Evolutionary conservation across 1,139 yeast species (phyloP).

Genomic region (Candida freyschussii): DNA sequence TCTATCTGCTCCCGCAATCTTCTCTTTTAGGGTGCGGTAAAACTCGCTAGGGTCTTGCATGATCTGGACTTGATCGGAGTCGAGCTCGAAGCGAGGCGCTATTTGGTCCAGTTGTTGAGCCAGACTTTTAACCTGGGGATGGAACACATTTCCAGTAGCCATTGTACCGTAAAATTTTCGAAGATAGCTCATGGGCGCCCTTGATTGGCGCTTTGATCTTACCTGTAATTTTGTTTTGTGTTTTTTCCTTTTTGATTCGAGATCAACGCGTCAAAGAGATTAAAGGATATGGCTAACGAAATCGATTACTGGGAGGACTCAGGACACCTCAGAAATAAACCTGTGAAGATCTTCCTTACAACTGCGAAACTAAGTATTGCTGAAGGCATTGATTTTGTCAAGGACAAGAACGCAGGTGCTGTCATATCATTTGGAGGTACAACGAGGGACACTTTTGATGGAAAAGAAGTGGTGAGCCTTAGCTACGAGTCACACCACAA

Average conservation of each 20-base stretch:
- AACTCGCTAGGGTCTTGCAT: conserved; percentile 65
- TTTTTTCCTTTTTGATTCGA: not conserved
- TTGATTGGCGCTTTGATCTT: no score
- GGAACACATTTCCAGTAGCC: conserved; percentile 25
- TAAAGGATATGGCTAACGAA: conserved; percentile 8
- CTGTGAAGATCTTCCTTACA: conserved; percentile 58
- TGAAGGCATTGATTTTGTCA: conserved; percentile 50
- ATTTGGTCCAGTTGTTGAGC: conserved; percentile 55
- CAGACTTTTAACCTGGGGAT: conserved; percentile 45
- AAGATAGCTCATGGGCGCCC: conserved; percentile 4
- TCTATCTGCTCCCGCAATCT: conserved; percentile 48
- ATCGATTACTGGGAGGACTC: conserved; percentile 26
- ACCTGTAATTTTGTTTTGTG: conserved; percentile 2
- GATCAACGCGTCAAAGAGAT: conserved; percentile 1
- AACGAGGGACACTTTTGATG: conserved; percentile 39
- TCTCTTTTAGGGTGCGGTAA: conserved; percentile 54
- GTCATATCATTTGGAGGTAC: conserved; percentile 44
- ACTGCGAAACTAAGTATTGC: conserved; percentile 79
- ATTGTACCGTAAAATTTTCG: conserved; percentile 9
- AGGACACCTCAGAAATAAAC: conserved; percentile 73
- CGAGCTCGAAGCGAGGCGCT: conserved; percentile 67
- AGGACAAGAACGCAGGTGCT: conserved; percentile 38
- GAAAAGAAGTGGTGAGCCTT: conserved; percentile 33
- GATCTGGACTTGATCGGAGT: conserved; percentile 57
- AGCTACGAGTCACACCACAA: conserved; percentile 76